Conservation (phyloP, 495 filamentous ascomycete genomes). For the Clavariopsis aquatica region DNA sequence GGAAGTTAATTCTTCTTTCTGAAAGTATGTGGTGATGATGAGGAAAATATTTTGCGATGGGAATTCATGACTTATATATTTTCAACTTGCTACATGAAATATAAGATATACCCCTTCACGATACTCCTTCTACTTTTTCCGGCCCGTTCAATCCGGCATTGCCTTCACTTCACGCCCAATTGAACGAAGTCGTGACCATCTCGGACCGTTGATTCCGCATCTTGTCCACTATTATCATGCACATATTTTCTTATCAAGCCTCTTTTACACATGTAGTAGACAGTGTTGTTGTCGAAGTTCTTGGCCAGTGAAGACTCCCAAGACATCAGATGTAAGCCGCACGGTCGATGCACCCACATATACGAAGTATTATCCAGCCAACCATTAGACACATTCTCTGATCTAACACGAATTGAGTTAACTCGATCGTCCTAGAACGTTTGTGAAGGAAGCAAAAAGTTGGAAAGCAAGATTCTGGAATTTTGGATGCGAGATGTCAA, state of each 20-base stretch:
- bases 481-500: not conserved
- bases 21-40: not conserved
- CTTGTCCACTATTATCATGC: not conserved
- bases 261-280: not conserved
- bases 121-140: not conserved
- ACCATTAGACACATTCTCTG: not conserved
- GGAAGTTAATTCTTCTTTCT: not conserved
- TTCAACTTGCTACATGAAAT: not conserved
- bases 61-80: not conserved
- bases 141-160: not conserved
- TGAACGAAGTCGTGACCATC: not conserved
- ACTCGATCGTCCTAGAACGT: not conserved
- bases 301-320: not conserved
- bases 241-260: not conserved
- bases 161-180: not conserved
- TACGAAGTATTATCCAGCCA: not conserved
- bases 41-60: not conserved
- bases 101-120: too few relatives aligned
- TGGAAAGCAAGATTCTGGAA: not conserved
- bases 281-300: not conserved
- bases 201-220: not conserved
- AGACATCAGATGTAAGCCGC: not conserved
- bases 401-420: not conserved
- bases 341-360: not conserved
- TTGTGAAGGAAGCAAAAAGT: not conserved